These are phyloP conservation scores for cucumber (Cucumis sativus) DNA, from an alignment of 306 rosid species.

Conservation along the genomic window Cucumber_9930_V3 NC_026659.2:19702001-19702500, in stretches of 20 bases:
- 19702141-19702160: neutral
- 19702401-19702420: neutral
- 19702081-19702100: neutral
- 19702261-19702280: neutral
- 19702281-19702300: neutral
- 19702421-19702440: neutral
- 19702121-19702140: neutral
- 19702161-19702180: neutral
- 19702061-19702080: neutral
- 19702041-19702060: neutral
- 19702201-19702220: neutral
- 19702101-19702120: neutral
- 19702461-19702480: too few relatives aligned
- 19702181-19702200: neutral
- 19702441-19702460: neutral
- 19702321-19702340: neutral
- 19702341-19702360: neutral
- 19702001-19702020: constrained; percentile 54
- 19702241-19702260: neutral
- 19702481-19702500: neutral
- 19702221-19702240: neutral
- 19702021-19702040: neutral
- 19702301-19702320: neutral
- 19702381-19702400: neutral
- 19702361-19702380: neutral